Base-by-base conservation (phyloP, 331 rosid species). In the Acacia concinna region DNA sequence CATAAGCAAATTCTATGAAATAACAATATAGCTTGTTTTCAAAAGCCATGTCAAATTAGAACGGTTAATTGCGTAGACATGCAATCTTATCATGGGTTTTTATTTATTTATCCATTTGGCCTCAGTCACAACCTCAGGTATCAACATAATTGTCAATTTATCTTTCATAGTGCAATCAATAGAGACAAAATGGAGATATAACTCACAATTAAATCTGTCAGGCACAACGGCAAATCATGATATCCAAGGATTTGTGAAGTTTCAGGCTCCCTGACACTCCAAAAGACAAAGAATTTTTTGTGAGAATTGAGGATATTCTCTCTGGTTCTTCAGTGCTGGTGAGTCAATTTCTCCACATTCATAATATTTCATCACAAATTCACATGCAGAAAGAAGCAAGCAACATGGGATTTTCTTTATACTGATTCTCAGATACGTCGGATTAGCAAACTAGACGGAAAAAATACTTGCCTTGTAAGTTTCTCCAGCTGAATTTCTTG, bases 121-220 rank as follows among this genome's bases (percentile, higher is more conserved):
- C 67, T 30, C 1, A 14, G n/a, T 62, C 76, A 68, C 78, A 79
- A 74, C 46, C n/a, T 60, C 23, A 27, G 7, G 31, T 18, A 38
- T 78, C 34, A 46, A 30, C 40, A 64, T 32, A 49, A 34, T 57
- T 59, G 32, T 62, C 47, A 27, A 63, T 8, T 67, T 44, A 43
- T 38, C 31, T 44, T 40, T 37, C 64, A 63, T 67, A 52, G 75
- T 52, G 70, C 78, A 41, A 76, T 25, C 38, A 64, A 38, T 32
- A 79, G 65, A 62, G 76, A 68, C 65, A 47, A 23, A 79, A 76
- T 75, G 23, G n/a, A 66, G 67, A 73, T 37, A 67, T 35, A 86
- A 85, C 99, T 90, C 88, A 96, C 99, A 74, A 82, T 81, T 72
- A 93, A 88, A 87, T 93, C 97, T 75, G 88, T 81, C 49, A 67